Base-by-base conservation (phyloP, 371 early-diverging fungal species). In the Basidiobolus meristosporus region DNA sequence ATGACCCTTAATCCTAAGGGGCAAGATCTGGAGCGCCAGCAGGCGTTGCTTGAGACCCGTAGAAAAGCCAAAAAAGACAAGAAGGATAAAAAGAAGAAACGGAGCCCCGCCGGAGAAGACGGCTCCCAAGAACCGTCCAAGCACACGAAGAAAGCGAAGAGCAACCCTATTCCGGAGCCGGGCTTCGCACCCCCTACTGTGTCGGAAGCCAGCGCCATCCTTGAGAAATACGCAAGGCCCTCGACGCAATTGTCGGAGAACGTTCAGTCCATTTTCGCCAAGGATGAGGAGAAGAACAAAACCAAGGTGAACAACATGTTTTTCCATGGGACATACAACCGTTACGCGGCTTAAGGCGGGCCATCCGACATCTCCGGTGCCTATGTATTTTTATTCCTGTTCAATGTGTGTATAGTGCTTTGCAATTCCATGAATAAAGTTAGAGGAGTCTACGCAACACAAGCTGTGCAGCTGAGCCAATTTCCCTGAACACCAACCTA, bases 1-100 rank as follows among this genome's bases (percentile, higher is more conserved):
- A 57, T 86, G 17, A 63, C 76, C 7, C 66, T 91, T 41, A 87
- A 89, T 53, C 76, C 95, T 9, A 49, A 63, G 30, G 50, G 75
- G 1, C 77, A 72, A 33, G 68, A 73, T 28, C 45, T 73, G 38
- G 70, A 70, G 17, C 41, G 38, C n/a, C 65, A 74, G 62, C 16
- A 15, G 36, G 36, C 17, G 19, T 16, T 21, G 11, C 18, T 36
- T 2, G 36, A 36, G 10, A 36, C 19, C 4, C 16, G 19, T 4
- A 36, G 19, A 17, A 36, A 36, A 19, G 19, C 3, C 11, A 36
- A 36, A 10, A 21, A 36, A 36, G 36, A 11, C 14, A 36, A 36
- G 18, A 11, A 36, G 10, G 10, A 21, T 9, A 10, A 11, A 17
- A 19, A 11, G 19, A 19, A 19, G 17, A 36, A 36, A 11, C 16